Evolutionary conservation across 1,139 yeast species (phyloP).

Genomic region (Sugiyamaella grinbergsii): DNA sequence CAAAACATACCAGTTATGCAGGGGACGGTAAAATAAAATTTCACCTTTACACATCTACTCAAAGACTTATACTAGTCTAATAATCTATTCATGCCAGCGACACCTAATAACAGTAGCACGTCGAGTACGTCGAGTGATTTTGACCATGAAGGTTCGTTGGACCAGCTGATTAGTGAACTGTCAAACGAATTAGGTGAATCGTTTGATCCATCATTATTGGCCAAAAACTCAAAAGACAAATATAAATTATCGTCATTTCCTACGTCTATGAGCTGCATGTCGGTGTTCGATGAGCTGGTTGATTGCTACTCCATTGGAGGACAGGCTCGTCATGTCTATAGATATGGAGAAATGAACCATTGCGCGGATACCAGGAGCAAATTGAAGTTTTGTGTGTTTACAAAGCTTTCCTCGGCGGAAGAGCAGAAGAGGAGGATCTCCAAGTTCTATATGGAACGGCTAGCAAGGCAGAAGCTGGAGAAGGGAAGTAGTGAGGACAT

Average conservation of each 20-base stretch:
- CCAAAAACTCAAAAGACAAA: background rate
- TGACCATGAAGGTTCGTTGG: slow-evolving; percentile 19
- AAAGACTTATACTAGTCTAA: background rate
- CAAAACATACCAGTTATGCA: background rate
- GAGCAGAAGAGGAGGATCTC: slow-evolving; percentile 57
- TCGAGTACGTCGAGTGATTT: too few relatives aligned
- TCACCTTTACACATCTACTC: background rate
- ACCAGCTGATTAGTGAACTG: slow-evolving; percentile 18
- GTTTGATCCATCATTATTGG: slow-evolving; percentile 8
- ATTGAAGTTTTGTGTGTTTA: slow-evolving; percentile 75
- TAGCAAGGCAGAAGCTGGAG: slow-evolving; percentile 63
- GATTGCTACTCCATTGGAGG: slow-evolving; percentile 91
- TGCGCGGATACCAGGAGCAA: slow-evolving; percentile 73
- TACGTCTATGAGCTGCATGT: slow-evolving; percentile 62
- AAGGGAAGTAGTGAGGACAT: slow-evolving; percentile 68
- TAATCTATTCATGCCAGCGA: background rate
- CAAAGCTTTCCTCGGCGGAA: slow-evolving; percentile 54
- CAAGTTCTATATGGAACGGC: slow-evolving; percentile 65
- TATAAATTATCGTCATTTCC: slow-evolving; percentile 34
- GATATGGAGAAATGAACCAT: slow-evolving; percentile 74
- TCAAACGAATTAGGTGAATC: slow-evolving; percentile 18
- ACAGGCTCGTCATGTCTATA: slow-evolving; percentile 75
- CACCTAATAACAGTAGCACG: slow-evolving; percentile 1
- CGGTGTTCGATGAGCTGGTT: slow-evolving; percentile 83
- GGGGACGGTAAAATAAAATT: background rate